Conservation (phyloP, 805 yeast species). For the Saccharomyces kudriavzevii region DNA sequence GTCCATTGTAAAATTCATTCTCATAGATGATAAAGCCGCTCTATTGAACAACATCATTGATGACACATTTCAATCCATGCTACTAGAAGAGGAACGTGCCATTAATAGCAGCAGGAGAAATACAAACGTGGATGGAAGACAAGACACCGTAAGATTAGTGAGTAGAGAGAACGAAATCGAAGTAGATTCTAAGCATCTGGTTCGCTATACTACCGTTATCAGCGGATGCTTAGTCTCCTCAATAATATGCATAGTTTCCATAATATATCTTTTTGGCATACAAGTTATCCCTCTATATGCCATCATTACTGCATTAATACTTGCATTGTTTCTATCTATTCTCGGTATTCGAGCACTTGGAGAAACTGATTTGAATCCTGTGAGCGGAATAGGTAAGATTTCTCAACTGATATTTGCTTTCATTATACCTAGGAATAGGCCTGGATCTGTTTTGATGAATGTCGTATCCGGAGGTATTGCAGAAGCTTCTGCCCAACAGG, state of each 20-base stretch:
- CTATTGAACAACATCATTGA: conserved; percentile 20
- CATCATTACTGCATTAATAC: conserved; percentile 52
- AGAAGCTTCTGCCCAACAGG: conserved; percentile 98
- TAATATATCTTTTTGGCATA: conserved; percentile 59
- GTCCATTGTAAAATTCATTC: conserved; percentile 30
- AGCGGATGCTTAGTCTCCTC: conserved; percentile 62
- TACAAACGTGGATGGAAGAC: conserved; percentile 8
- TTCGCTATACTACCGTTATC: conserved; percentile 41
- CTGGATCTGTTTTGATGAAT: conserved; percentile 77
- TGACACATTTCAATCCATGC: conserved; percentile 28
- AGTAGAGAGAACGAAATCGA: conserved; percentile 30
- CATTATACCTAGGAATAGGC: conserved; percentile 63
- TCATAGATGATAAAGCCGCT: conserved; percentile 18
- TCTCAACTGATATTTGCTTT: conserved; percentile 85
- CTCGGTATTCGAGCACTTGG: conserved; percentile 92
- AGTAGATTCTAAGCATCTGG: conserved; percentile 40
- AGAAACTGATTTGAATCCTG: conserved; percentile 94
- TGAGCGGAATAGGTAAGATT: conserved; percentile 89
- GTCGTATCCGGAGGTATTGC: conserved; percentile 94
- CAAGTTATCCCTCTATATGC: conserved; percentile 63
- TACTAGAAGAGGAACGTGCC: conserved; percentile 27
- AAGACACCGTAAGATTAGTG: conserved; percentile 25
- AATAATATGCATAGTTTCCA: conserved; percentile 54
- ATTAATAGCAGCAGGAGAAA: conserved; percentile 16
- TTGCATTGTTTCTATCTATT: conserved; percentile 74